phyloP scores from a whole-genome alignment of 768 basidiomycete species.

The Amanita thiersii region DNA sequence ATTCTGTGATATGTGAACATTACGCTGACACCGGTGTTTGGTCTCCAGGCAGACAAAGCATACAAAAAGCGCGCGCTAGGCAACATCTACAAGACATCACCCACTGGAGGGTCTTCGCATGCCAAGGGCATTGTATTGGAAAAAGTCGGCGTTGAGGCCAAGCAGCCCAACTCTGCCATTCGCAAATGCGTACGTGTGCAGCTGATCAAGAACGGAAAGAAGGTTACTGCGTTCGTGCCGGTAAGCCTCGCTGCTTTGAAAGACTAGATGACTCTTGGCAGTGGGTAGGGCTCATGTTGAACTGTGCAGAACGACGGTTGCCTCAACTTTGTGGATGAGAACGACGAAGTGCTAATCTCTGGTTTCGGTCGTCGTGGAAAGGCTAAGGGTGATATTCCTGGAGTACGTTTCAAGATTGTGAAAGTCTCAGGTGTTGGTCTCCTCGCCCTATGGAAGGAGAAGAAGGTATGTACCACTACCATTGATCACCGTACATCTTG shows the following conservation, averaged over 20 bases:
- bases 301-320: constrained; percentile 81
- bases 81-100: constrained; percentile 99
- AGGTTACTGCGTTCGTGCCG: constrained; percentile 99
- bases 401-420: constrained; percentile 99
- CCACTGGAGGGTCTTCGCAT: constrained; percentile 98
- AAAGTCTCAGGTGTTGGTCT: constrained; percentile 99
- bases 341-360: constrained; percentile 98
- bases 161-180: constrained; percentile 99
- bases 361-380: constrained; percentile 99
- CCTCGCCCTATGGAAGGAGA: constrained; percentile 97
- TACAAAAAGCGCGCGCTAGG: constrained; percentile 99
- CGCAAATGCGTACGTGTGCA: constrained; percentile 99
- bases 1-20: too few species aligned
- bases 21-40: constrained; percentile 9
- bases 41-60: constrained; percentile 81
- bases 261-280: too few species aligned
- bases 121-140: constrained; percentile 99
- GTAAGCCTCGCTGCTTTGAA: too few species aligned
- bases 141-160: constrained; percentile 99
- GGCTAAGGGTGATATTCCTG: constrained; percentile 99
- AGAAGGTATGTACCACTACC: constrained; percentile 61
- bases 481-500: neutral
- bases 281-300: neutral
- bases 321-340: constrained; percentile 98
- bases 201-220: constrained; percentile 99